A percentile compares a stretch with the other conserved stretches of the same genome.
Evolutionary conservation across 257 asterid genomes (phyloP).

Genomic region (Schizonepeta tenuifolia): DNA sequence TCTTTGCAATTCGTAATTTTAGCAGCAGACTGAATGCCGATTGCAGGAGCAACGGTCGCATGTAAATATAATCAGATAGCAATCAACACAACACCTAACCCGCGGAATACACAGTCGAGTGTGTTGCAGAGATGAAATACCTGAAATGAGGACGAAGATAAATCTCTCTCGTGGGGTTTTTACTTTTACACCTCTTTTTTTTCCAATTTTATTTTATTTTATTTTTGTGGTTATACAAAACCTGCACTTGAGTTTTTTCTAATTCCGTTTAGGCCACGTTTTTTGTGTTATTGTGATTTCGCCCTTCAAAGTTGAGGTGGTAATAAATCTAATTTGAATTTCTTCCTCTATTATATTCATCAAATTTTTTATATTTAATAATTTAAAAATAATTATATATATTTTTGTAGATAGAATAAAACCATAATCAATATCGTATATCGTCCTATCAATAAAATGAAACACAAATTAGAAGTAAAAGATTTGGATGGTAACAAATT

Average conservation of each 20-base stretch:
- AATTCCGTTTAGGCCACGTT: not conserved
- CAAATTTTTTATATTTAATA: too few relatives aligned
- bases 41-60: not conserved
- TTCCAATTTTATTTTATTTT: not conserved
- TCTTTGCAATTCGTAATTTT: not conserved
- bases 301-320: not conserved
- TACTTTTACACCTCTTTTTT: not conserved
- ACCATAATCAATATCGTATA: too few relatives aligned
- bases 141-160: not conserved
- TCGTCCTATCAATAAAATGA: too few relatives aligned
- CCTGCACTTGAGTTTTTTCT: not conserved
- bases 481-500: too few relatives aligned
- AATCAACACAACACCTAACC: not conserved
- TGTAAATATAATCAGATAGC: not conserved
- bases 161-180: not conserved
- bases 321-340: too few relatives aligned
- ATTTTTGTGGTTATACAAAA: slow-evolving; percentile 2
- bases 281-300: not conserved
- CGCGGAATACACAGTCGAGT: too few relatives aligned
- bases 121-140: not conserved
- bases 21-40: not conserved
- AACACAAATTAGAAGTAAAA: too few relatives aligned
- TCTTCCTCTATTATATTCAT: too few relatives aligned
- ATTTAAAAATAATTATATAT: too few relatives aligned
- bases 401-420: too few relatives aligned